A percentile compares a stretch with the other conserved stretches of the same genome.
These are phyloP conservation scores for Stachybotrys echinatus DNA, from an alignment of 2,329 filamentous ascomycete species.

Conservation along the genomic window DNA sequence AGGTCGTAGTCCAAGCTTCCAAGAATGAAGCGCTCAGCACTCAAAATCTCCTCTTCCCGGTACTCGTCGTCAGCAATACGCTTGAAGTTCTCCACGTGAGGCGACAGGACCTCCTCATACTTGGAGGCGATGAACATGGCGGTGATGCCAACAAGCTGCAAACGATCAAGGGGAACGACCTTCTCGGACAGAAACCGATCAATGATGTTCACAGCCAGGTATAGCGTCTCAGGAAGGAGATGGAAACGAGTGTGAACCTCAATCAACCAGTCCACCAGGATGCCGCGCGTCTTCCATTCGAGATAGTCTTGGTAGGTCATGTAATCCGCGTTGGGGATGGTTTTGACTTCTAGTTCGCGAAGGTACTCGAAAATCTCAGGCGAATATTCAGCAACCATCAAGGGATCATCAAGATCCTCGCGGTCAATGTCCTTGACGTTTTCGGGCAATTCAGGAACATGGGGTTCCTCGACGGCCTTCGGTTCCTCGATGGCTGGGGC, in stretches of 20 bases:
- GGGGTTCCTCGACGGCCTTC: conserved; percentile 25
- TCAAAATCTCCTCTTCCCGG: conserved; percentile 88
- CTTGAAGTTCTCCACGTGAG: conserved; percentile 94
- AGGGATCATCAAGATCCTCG: conserved; percentile 86
- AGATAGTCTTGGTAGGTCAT: conserved; percentile 93
- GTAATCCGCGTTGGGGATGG: conserved; percentile 84
- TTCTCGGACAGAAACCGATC: conserved; percentile 95
- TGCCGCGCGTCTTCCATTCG: conserved; percentile 98
- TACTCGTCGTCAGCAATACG: conserved; percentile 97
- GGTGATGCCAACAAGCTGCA: conserved; percentile 94
- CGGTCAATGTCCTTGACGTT: conserved; percentile 64
- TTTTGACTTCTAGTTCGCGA: conserved; percentile 73
- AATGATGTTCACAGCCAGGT: conserved; percentile 96
- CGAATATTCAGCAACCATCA: conserved; percentile 98
- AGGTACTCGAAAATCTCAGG: conserved; percentile 97
- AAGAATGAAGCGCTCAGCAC: conserved; percentile 93
- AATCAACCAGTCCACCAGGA: conserved; percentile 95
- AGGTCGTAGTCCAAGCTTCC: conserved; percentile 91
- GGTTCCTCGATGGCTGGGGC: conserved; percentile 7
- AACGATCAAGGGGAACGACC: conserved; percentile 90
- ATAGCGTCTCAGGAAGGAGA: conserved; percentile 90
- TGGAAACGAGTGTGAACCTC: conserved; percentile 97
- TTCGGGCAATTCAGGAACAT: not conserved
- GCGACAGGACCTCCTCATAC: conserved; percentile 96
- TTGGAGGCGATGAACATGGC: conserved; percentile 99